These are phyloP conservation scores for Penicillium sp. DNA, from an alignment of 2,329 filamentous ascomycete species.

Conservation along the genomic window DNA sequence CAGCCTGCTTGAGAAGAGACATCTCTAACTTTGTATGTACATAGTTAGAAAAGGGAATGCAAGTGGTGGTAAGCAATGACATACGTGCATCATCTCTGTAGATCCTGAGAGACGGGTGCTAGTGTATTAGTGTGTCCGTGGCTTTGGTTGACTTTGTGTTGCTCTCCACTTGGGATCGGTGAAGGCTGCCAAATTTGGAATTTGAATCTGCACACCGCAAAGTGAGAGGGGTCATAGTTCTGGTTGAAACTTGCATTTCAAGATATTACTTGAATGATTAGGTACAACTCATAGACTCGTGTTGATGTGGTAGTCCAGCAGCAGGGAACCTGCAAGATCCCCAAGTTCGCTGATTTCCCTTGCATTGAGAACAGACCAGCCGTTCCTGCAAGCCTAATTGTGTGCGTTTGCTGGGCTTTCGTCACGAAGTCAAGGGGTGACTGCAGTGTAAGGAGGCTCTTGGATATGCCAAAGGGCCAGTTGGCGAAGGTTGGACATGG, in stretches of 20 bases:
- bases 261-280: not conserved
- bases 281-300: not conserved
- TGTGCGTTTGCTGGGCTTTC: constrained; percentile 2
- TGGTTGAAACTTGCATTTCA: not conserved
- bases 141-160: constrained; percentile 2
- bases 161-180: constrained; percentile 1
- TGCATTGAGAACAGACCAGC: constrained; percentile 23
- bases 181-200: not conserved
- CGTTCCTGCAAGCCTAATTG: constrained; percentile 13
- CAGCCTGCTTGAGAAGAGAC: not conserved
- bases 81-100: constrained; percentile 9
- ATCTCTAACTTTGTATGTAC: no score
- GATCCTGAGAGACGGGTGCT: not conserved
- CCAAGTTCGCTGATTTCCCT: constrained; percentile 11
- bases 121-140: constrained; percentile 1
- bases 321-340: constrained; percentile 11
- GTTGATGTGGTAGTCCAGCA: not conserved
- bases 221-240: not conserved
- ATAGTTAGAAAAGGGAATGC: not conserved
- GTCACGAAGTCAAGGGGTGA: constrained; percentile 10
- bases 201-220: not conserved
- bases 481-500: not conserved
- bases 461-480: constrained; percentile 6
- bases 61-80: constrained; percentile 2
- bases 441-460: constrained; percentile 17